These are phyloP conservation scores for Epichloe scottii DNA, from an alignment of 2,329 filamentous ascomycete species.

Conservation along the genomic window DNA sequence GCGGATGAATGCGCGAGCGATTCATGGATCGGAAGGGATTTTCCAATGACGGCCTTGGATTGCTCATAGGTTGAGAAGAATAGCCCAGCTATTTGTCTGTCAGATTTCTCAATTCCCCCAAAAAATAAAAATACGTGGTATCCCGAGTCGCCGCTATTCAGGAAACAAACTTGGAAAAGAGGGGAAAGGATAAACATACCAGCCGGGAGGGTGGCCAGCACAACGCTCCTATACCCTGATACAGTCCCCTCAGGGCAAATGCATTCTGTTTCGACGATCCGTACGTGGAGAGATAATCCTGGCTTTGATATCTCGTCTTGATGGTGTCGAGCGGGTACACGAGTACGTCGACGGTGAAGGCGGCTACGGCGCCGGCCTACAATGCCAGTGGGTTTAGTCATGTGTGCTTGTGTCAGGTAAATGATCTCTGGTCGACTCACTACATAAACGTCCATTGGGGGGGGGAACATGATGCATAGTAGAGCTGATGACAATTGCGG, in stretches of 20 bases:
- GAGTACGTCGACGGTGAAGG: conserved; percentile 73
- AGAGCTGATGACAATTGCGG: not conserved
- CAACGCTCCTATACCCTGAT: conserved; percentile 76
- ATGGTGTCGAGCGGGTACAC: conserved; percentile 83
- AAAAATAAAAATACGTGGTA: no score
- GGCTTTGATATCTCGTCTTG: conserved; percentile 75
- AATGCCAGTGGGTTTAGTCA: not conserved
- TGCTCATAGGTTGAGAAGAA: conserved; percentile 89
- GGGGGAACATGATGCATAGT: not conserved
- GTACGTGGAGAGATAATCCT: conserved; percentile 58
- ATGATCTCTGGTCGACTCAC: conserved; percentile 10
- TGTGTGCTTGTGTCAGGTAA: not conserved
- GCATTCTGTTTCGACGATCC: conserved; percentile 40
- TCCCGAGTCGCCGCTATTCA: no score
- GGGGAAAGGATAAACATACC: conserved; percentile 32
- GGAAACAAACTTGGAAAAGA: not conserved
- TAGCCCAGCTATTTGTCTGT: conserved; percentile 46
- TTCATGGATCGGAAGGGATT: conserved; percentile 43
- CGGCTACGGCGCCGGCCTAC: conserved; percentile 73
- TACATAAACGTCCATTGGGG: conserved; percentile 20
- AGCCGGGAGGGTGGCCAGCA: conserved; percentile 79
- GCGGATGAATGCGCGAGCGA: conserved; percentile 61
- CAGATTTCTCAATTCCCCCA: no score
- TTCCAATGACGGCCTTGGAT: conserved; percentile 50
- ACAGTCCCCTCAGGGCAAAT: conserved; percentile 57